Evolutionary conservation across 2,329 filamentous ascomycete genomes (phyloP), one percentile per base, ranked within the genome.

Genomic region (Graphium sp.): DNA sequence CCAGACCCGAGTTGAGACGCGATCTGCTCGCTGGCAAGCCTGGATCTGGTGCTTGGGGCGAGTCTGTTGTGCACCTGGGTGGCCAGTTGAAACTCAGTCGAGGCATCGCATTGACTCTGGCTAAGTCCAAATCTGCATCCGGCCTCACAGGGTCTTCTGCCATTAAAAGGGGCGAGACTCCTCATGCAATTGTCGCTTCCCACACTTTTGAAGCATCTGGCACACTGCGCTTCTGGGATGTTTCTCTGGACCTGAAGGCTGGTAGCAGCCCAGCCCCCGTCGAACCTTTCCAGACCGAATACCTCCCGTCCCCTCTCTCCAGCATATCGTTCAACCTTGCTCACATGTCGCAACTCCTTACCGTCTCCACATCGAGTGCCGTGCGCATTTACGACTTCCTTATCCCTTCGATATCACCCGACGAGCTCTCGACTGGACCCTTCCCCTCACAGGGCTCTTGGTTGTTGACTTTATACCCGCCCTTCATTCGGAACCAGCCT

Each of bases 321-420:
- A 54, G 56, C 32, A 60, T 76, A 31, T 58, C 66, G 0, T 76
- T 76, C 46, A 76, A 74, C 42, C 62, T 70, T 0, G 60, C 60
- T 10, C 58, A 68, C 36, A 52, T 59, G 2, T 66, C 62, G 4
- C 69, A 74, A 38, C 55, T 76, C 2, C 55, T 76, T 5, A 55
- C 62, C 7, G 60, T 72, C 14, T 59, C 66, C 17, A 54, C 63
- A 0, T 50, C 61, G 3, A 60, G 70, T 10, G 66, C 64, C 6
- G 63, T 68, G 14, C 60, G 71, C 21, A 59, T 76, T 34, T 76
- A 74, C 43, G 69, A 75, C 44, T 74, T 67, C 39, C 59, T 60
- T 2, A 42, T 56, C 5, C 51, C 69, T 3, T 60, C 66, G 0
- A 58, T 67, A 23, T 54, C 60, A 0, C 51, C 56, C 2, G 66